Conservation (phyloP, 2,329 filamentous ascomycete species). For the Arthroderma uncinatum region DNA sequence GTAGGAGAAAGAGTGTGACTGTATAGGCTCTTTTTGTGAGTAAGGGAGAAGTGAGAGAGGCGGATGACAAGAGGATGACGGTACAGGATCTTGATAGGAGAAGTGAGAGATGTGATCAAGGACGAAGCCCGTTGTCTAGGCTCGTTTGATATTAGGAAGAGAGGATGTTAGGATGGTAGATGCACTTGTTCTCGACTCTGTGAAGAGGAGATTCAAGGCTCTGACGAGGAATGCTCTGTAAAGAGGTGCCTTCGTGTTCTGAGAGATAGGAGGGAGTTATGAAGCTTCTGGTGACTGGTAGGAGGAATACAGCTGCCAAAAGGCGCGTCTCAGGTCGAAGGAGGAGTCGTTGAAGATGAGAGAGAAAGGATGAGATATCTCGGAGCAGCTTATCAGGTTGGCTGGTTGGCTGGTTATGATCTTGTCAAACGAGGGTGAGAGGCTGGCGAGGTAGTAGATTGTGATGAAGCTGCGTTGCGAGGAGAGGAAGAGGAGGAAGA, state of each 20-base stretch:
- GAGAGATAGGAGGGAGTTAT: not conserved
- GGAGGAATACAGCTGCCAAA: not conserved
- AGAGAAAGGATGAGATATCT: not conserved
- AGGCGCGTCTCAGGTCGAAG: not conserved
- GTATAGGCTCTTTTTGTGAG: not conserved
- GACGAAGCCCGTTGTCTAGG: not conserved
- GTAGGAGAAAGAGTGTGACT: not conserved
- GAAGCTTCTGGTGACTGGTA: not conserved
- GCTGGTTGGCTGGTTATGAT: not conserved
- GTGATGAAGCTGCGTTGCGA: not conserved
- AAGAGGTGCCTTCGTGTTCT: not conserved
- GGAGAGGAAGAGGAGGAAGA: not conserved
- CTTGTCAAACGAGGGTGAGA: not conserved
- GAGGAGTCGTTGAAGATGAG: not conserved
- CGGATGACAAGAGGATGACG: conserved; percentile 20
- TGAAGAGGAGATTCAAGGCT: not conserved
- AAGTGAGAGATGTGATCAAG: conserved; percentile 15
- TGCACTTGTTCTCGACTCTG: not conserved
- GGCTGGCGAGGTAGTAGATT: not conserved
- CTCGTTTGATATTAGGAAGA: conserved; percentile 5
- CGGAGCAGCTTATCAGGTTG: not conserved
- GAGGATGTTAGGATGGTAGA: conserved; percentile 4
- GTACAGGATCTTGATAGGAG: conserved; percentile 19
- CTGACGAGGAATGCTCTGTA: not conserved
- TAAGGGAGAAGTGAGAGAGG: conserved; percentile 7